Conservation (phyloP, 2,329 filamentous ascomycete species). For the Aspergillus udagawae region DNA sequence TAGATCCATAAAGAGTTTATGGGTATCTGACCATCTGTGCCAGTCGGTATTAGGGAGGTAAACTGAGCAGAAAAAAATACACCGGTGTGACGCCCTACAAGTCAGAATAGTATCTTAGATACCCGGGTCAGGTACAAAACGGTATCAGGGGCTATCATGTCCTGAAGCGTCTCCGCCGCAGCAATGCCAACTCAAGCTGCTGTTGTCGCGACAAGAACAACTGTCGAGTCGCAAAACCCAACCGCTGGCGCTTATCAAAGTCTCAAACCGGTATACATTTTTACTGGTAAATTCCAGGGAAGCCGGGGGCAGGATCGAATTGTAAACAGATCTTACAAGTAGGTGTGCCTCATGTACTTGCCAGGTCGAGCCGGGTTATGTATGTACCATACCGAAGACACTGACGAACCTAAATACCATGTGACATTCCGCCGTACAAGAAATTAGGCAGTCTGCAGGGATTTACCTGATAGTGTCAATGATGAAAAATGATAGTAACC, state of each 20-base stretch:
- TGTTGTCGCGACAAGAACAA: neutral
- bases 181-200: neutral
- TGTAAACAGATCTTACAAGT: neutral
- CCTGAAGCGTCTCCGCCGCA: neutral
- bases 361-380: no score
- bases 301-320: neutral
- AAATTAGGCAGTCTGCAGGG: neutral
- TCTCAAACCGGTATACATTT: neutral
- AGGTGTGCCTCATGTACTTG: neutral
- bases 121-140: neutral
- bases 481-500: slow-evolving; percentile 5
- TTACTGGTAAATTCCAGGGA: neutral
- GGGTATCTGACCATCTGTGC: no score
- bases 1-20: neutral
- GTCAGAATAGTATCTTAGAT: neutral
- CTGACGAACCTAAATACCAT: slow-evolving; percentile 8
- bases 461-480: neutral
- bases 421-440: neutral
- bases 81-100: neutral
- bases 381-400: slow-evolving; percentile 3
- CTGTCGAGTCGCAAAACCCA: neutral
- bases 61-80: neutral
- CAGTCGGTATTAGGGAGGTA: neutral
- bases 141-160: neutral
- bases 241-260: neutral